A percentile compares a stretch with the other conserved stretches of the same genome.
These are phyloP conservation scores for Erysimum cheiranthoides DNA, from an alignment of 345 rosid genomes.

Conservation along the genomic window DNA sequence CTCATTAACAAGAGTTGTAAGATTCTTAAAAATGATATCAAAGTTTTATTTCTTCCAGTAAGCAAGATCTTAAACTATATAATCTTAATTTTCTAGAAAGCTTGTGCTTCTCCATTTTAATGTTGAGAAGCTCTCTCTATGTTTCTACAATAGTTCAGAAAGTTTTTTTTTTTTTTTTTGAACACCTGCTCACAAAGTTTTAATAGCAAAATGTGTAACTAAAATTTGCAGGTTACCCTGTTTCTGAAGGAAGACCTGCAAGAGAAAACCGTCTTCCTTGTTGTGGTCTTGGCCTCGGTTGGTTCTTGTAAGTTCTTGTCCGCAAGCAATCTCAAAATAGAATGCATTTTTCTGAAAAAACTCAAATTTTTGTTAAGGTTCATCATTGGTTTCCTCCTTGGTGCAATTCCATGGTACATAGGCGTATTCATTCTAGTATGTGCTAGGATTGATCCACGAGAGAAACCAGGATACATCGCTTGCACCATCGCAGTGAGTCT, in stretches of 20 bases:
- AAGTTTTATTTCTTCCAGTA: background rate
- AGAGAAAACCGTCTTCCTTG: slow-evolving; percentile 71
- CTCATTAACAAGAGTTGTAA: background rate
- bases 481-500: slow-evolving; percentile 75
- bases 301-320: slow-evolving; percentile 70
- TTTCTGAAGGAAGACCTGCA: slow-evolving; percentile 52
- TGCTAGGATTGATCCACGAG: slow-evolving; percentile 62
- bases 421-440: slow-evolving; percentile 64
- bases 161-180: no score
- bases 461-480: slow-evolving; percentile 88
- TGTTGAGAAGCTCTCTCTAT: background rate
- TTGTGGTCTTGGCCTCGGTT: slow-evolving; percentile 81
- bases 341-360: background rate
- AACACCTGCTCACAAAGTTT: background rate
- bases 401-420: slow-evolving; percentile 80
- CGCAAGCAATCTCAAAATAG: background rate
- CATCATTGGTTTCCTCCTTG: slow-evolving; percentile 79
- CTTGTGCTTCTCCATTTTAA: background rate
- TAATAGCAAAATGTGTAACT: background rate
- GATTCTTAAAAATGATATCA: background rate
- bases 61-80: background rate
- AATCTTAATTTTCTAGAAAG: background rate
- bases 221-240: slow-evolving; percentile 61
- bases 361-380: slow-evolving; percentile 52
- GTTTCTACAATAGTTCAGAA: background rate